These are phyloP conservation scores for Diaporthe sp. DNA, from an alignment of 2,329 filamentous ascomycete species.

Conservation along the genomic window DNA sequence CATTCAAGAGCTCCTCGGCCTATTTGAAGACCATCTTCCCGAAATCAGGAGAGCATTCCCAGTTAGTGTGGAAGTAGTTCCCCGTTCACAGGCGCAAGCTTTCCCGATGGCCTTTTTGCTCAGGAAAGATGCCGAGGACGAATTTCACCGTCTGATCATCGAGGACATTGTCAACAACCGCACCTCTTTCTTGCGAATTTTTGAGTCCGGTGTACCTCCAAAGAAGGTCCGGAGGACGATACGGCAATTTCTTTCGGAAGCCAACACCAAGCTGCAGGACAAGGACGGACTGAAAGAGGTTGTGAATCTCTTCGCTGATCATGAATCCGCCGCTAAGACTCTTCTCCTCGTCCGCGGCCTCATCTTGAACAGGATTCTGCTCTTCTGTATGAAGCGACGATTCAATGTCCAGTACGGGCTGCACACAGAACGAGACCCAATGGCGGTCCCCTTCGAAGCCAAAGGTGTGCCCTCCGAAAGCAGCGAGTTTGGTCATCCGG, in stretches of 20 bases:
- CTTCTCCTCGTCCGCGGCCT: slow-evolving; percentile 72
- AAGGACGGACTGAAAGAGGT: slow-evolving; percentile 40
- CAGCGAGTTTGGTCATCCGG: slow-evolving; percentile 75
- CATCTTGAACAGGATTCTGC: slow-evolving; percentile 67
- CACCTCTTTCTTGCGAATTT: slow-evolving; percentile 45
- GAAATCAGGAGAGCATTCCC: slow-evolving; percentile 51
- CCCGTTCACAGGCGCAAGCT: slow-evolving; percentile 40
- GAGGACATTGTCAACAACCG: slow-evolving; percentile 51
- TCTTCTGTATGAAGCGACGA: slow-evolving; percentile 68
- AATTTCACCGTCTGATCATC: slow-evolving; percentile 51
- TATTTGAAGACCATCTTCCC: slow-evolving; percentile 51
- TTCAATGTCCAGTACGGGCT: slow-evolving; percentile 76
- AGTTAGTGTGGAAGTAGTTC: slow-evolving; percentile 58
- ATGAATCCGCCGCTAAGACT: slow-evolving; percentile 42
- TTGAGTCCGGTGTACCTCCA: slow-evolving; percentile 41
- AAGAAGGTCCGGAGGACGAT: slow-evolving; percentile 7
- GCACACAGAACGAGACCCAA: slow-evolving; percentile 62
- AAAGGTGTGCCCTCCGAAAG: slow-evolving; percentile 72
- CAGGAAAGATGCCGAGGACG: slow-evolving; percentile 55
- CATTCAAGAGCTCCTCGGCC: slow-evolving; percentile 50
- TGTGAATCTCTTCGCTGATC: slow-evolving; percentile 44
- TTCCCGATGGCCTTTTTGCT: slow-evolving; percentile 71
- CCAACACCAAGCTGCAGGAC: slow-evolving; percentile 36
- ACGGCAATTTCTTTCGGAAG: slow-evolving; percentile 40
- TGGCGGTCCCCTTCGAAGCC: slow-evolving; percentile 75